phyloP scores from a whole-genome alignment of 306 rosid genomes.

The Echinosophora koreensis region DNA sequence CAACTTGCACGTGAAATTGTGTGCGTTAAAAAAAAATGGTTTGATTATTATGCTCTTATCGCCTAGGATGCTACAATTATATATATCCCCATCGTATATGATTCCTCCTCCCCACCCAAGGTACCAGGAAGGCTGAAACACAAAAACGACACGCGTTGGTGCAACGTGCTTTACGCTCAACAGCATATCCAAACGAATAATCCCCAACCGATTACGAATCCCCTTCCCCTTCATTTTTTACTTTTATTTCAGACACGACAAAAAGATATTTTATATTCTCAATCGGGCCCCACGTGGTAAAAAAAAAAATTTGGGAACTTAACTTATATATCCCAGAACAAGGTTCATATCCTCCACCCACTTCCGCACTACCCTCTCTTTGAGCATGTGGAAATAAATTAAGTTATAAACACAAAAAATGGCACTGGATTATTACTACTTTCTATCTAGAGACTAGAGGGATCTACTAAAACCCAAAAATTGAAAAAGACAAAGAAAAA shows the following conservation, averaged over 20 bases:
- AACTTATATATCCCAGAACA: not conserved
- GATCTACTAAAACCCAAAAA: not conserved
- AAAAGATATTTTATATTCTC: conserved; percentile 45
- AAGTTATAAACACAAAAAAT: no score
- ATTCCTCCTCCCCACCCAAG: conserved; percentile 36
- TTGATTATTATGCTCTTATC: no score
- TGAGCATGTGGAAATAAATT: not conserved
- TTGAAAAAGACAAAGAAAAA: no score
- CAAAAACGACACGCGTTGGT: conserved; percentile 40
- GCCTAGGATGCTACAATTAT: not conserved
- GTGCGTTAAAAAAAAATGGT: no score
- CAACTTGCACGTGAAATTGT: no score
- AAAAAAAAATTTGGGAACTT: conserved; percentile 33
- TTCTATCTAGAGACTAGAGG: no score
- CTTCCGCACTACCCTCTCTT: conserved; percentile 29
- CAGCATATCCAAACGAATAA: conserved; percentile 55
- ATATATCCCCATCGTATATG: conserved; percentile 34
- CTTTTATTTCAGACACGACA: conserved; percentile 45
- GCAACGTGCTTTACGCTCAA: conserved; percentile 45
- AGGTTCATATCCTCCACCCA: conserved; percentile 6
- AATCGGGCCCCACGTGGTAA: conserved; percentile 40
- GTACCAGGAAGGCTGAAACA: conserved; percentile 25
- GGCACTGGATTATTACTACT: not conserved
- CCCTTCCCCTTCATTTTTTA: conserved; percentile 45
- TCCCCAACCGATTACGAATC: conserved; percentile 48